Base-by-base conservation (phyloP, 2,329 filamentous ascomycete species). In the Onygenales sp. region DNA sequence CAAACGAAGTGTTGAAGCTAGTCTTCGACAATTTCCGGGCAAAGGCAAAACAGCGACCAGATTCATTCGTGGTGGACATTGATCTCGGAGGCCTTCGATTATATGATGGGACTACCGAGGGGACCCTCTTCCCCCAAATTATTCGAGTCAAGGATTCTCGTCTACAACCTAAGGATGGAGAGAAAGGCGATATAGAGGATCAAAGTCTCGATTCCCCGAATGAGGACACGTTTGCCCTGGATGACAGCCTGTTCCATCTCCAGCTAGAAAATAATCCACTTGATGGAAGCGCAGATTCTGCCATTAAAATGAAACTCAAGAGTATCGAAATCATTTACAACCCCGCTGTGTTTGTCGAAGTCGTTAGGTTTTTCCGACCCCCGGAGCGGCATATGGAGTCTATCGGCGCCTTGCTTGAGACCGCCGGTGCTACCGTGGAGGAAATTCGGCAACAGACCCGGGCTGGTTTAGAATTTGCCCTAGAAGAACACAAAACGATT, bases 321-420 rank as follows among this genome's bases (percentile, higher is more conserved):
- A 93, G 91, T 44, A 85, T 98, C 60, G 94, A 98, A 67, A 87
- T 99, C 52, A 89, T 98, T 27, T 98, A 95, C 80, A 99, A 98
- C 62, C 93, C 94, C 1, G 88, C 85, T 58, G 94, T 97, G 60
- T 79, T 97, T 0, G 84, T 95, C 5, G 91, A 93, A 48, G 83
- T 97, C 40, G 88, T 86, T 51, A 89, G 90, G 61, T 99, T 98
- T 74, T 98, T 99, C 76, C 86, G 92, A 57, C 93, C 93, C 0
- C 94, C 93, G 0, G 91, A 96, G 67, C 81, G 91, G 49, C 94
- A 98, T 66, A 96, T 98, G 91, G 93, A 98, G 66, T 98, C 93
- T 8, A 96, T 99, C 61, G 87, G 84, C 10, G 94, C 93, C 1
- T 78, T 99, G 53, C 88, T 99, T 84, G 94, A 98, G 69, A 89